These are phyloP conservation scores for Solanum chmielewskii DNA, from an alignment of 257 asterid genomes.

Conservation along the genomic window DNA sequence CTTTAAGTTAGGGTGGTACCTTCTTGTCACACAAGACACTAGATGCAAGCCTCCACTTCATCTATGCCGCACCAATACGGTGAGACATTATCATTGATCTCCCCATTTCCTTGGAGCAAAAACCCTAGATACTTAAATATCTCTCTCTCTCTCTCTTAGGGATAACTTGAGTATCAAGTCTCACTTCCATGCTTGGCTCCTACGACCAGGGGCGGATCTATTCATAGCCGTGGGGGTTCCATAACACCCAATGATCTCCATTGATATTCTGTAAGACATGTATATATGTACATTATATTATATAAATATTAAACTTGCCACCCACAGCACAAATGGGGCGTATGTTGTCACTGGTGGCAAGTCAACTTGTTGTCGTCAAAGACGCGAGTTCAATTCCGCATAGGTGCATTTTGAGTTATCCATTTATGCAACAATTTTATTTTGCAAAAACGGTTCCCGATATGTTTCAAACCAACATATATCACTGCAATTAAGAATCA, in stretches of 20 bases:
- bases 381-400: no score
- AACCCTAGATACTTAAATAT: neutral
- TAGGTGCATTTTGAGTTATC: no score
- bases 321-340: neutral
- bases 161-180: neutral
- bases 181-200: neutral
- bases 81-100: neutral
- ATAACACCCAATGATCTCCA: neutral
- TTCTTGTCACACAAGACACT: neutral
- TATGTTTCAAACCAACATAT: no score
- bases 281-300: neutral
- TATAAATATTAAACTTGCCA: neutral
- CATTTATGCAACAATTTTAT: no score
- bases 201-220: neutral
- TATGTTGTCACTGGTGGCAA: neutral
- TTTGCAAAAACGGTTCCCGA: neutral
- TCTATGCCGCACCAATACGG: neutral
- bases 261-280: neutral
- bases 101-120: neutral
- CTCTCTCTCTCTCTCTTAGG: neutral
- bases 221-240: neutral
- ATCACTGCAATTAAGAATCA: no score
- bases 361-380: neutral
- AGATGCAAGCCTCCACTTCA: neutral
- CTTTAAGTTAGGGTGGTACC: neutral